Evolutionary conservation across 495 filamentous ascomycete genomes (phyloP), one percentile per base, ranked within the genome.

Genomic region (Annulohypoxylon bovei): DNA sequence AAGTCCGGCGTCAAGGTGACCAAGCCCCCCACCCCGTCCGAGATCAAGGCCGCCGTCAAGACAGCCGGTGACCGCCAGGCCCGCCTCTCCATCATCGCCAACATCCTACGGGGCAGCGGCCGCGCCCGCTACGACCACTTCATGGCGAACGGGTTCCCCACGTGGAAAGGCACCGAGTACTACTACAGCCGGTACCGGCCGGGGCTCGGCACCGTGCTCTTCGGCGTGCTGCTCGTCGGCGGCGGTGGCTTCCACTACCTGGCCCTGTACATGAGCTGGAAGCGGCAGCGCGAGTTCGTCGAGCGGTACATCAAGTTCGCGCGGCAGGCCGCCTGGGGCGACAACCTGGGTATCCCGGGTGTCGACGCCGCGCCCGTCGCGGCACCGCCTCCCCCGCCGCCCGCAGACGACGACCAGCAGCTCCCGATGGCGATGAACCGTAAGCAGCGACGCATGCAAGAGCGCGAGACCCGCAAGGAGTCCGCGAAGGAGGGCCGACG

Each of bases 51-150:
- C 30, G 87, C 93, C 73, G 73, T 87, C 53, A 96, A 95, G 80
- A 82, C 87, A 54, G 95, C 94, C 63, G 84, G 85, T 53, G 90
- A 93, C 70, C 88, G 92, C 70, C 94, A 94, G 77, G 86, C 92
- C 30, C 90, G 94, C 22, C 84, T 98, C 22, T 90, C 91, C 71
- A 87, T 94, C 73, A 89, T 98, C 37, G 88, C 90, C 66, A 90
- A 92, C 68, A 90, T 99, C 72, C 88, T 99, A 20, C 90, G 91
- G 58, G 93, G 95, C 1, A 82, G 88, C 1, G 82, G 82, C 20
- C 88, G 96, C 42, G 93, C 92, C 73, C 91, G 96, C 56, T 99
- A 99, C 78, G 94, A 99, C 78, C 89, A 97, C 78, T 99, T 99
- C 83, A 82, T 99, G 58, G 85, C 83, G 73, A 93, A 98, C 80